Evolutionary conservation across 176 grass and related monocot species (phyloP).

Genomic region (Musa itinerans): DNA sequence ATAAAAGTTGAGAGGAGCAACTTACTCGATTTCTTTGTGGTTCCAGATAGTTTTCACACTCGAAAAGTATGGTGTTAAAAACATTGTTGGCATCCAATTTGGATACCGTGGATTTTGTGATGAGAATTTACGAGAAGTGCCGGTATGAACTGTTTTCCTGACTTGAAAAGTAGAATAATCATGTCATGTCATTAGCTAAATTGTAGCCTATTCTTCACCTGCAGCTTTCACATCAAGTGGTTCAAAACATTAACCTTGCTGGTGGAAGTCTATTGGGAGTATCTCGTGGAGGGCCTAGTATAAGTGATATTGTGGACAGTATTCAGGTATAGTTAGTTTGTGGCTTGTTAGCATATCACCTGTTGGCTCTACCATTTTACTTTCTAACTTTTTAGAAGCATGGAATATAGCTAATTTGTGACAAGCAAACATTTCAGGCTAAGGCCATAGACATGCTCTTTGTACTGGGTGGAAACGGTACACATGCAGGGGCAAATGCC

Average conservation of each 20-base stretch:
- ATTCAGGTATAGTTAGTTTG: conserved; percentile 53
- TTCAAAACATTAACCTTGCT: conserved; percentile 95
- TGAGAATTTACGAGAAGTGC: conserved; percentile 75
- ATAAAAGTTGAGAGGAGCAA: not conserved
- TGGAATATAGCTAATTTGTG: not conserved
- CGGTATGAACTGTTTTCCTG: conserved; percentile 29
- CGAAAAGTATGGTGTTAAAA: conserved; percentile 90
- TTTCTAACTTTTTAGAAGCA: conserved; percentile 27
- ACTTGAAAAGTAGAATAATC: conserved; percentile 4
- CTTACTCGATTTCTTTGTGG: conserved; percentile 5
- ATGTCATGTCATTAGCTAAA: not conserved
- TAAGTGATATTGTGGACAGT: conserved; percentile 80
- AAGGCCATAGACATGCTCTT: conserved; percentile 91
- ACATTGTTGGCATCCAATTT: conserved; percentile 87
- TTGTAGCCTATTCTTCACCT: conserved; percentile 13
- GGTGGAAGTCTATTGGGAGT: conserved; percentile 94
- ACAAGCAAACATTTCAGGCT: conserved; percentile 22
- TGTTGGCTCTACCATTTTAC: not conserved
- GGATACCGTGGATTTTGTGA: conserved; percentile 90
- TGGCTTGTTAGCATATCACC: not conserved
- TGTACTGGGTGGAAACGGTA: conserved; percentile 95
- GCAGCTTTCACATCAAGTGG: conserved; percentile 75
- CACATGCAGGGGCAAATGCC: conserved; percentile 85
- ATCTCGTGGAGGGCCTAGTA: conserved; percentile 77
- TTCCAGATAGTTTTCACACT: conserved; percentile 92